These are phyloP conservation scores for Theobroma cacao DNA, from an alignment of 345 rosid genomes.

Conservation along the genomic window DNA sequence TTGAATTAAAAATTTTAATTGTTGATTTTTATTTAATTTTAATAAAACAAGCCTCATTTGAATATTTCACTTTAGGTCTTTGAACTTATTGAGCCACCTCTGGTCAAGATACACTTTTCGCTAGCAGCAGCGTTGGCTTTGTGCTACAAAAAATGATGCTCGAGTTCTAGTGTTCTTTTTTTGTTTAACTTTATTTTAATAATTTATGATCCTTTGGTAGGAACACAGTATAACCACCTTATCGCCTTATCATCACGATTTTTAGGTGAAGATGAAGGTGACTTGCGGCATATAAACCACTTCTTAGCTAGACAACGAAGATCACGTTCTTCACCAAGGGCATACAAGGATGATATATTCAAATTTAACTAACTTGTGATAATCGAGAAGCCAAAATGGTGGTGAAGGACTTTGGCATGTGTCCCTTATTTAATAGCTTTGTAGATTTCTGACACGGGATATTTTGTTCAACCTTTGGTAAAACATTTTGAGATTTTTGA, in stretches of 20 bases:
- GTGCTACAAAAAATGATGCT: neutral
- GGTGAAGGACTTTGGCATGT: conserved; percentile 80
- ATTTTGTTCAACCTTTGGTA: conserved; percentile 60
- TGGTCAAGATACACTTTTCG: too few relatives aligned
- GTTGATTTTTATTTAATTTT: too few relatives aligned
- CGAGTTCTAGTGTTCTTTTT: neutral
- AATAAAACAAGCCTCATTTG: too few relatives aligned
- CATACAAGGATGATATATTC: conserved; percentile 40
- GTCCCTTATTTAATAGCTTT: conserved; percentile 73
- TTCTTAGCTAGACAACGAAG: neutral
- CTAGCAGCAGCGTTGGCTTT: neutral
- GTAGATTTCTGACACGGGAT: conserved; percentile 70
- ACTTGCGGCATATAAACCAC: neutral
- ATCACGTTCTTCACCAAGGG: conserved; percentile 21
- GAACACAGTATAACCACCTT: neutral
- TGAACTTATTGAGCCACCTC: too few relatives aligned
- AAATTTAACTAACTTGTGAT: conserved; percentile 43
- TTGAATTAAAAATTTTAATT: too few relatives aligned
- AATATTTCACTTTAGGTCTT: too few relatives aligned
- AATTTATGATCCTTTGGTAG: neutral
- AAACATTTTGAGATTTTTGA: conserved; percentile 48
- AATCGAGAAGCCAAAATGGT: conserved; percentile 69
- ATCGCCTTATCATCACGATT: conserved; percentile 1
- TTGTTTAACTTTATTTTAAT: neutral
- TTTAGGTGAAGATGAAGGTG: neutral